Evolutionary conservation across 1,284 basidiomycete species (phyloP), one percentile per base, ranked within the genome.

Genomic region (Porodaedalea pini): DNA sequence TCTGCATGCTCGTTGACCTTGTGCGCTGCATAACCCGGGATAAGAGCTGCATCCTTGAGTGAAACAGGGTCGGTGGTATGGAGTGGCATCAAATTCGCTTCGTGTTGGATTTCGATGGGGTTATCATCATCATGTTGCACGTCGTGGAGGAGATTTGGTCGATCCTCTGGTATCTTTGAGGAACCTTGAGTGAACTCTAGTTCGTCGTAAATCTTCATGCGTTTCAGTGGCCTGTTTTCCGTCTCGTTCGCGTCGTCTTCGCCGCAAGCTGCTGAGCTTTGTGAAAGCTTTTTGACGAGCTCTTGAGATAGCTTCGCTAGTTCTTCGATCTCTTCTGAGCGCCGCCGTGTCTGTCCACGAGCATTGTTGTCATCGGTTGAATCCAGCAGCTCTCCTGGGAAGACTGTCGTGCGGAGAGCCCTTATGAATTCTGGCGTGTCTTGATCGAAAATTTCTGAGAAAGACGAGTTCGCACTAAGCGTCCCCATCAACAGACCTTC

Each of bases 191-290:
- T 43, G 40, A 57, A 57, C 7, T 57, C 37, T 11, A 61, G 0
- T 85, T 88, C 31, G 76, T 73, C 63, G 96, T 92, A 37, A 17
- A 96, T 69, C 69, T 98, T 98, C 48, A 88, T 85, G 1, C 95
- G 83, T 72, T 98, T 98, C 64, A 94, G 79, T 10, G 79, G 72
- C 89, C 96, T 90, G 68, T 97, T 98, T 64, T 93, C 86, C 4
- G 86, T 88, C 63, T 53, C 58, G 8, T 66, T 65, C 13, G 68
- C 64, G 3, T 61, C 63, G 2, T 62, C 51, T 56, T 4, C 65
- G 60, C 31, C 61, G 44, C 8, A 66, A 65, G 47, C 69, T 70
- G 53, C 60, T 54, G 58, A 44, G 48, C 36, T 40, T 52, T 36
- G 37, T 13, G 49, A 63, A 3, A 40, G 43, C 11, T 39, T 53